These are phyloP conservation scores for Pyrenochaeta sp. DNA, from an alignment of 2,329 filamentous ascomycete species.

Conservation along the genomic window DNA sequence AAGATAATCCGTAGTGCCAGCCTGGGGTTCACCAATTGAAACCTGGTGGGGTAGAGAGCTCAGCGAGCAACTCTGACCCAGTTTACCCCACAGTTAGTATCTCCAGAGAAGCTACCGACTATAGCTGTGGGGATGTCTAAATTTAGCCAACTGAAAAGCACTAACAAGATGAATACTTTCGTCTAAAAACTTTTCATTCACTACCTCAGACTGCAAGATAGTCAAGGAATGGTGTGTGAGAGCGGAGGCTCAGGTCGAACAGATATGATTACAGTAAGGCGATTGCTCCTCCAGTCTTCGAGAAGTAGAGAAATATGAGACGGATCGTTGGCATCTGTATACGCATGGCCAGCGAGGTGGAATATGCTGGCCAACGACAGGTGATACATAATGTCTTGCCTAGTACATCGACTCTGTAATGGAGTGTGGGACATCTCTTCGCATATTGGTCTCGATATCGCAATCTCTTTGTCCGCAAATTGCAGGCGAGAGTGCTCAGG, in stretches of 20 bases:
- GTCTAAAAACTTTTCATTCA: constrained; percentile 27
- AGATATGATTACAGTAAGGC: background rate
- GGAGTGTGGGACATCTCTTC: background rate
- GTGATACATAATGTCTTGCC: background rate
- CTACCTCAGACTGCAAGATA: constrained; percentile 10
- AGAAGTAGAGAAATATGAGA: background rate
- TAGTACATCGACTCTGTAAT: background rate
- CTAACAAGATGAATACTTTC: constrained; percentile 52
- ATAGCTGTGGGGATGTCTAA: too few relatives aligned
- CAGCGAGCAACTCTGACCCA: too few relatives aligned
- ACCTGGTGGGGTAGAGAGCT: too few relatives aligned
- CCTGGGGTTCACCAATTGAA: too few relatives aligned
- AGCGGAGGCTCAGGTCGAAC: background rate
- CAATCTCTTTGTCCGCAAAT: too few relatives aligned
- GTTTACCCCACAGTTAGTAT: too few relatives aligned
- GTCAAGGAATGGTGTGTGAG: background rate
- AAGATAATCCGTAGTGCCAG: too few relatives aligned
- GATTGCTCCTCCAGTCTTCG: background rate
- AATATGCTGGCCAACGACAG: background rate
- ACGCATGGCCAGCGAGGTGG: background rate
- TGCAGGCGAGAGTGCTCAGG: too few relatives aligned
- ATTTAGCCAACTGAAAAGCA: constrained; percentile 44
- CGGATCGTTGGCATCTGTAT: background rate
- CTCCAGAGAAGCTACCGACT: too few relatives aligned
- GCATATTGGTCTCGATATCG: too few relatives aligned